Evolutionary conservation across 1,139 yeast species (phyloP).

Genomic region (Candida smagusa): DNA sequence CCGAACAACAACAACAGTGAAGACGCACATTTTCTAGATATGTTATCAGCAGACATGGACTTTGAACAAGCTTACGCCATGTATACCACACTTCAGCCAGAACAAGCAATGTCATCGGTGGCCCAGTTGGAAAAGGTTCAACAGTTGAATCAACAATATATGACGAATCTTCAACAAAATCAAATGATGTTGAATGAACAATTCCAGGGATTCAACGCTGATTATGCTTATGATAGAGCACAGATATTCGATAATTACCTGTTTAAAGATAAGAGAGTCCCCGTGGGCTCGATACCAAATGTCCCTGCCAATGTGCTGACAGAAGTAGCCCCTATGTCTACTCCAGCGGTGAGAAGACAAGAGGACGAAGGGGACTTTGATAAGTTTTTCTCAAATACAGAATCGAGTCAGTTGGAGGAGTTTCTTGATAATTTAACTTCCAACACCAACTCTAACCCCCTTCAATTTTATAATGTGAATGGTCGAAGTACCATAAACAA

Average conservation of each 20-base stretch:
- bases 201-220: constrained; percentile 2
- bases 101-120: constrained; percentile 32
- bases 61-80: constrained; percentile 46
- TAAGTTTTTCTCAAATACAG: constrained; percentile 44
- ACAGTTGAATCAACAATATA: constrained; percentile 26
- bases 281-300: too few relatives aligned
- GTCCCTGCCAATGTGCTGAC: too few relatives aligned
- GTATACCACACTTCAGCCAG: constrained; percentile 41
- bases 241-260: constrained; percentile 7
- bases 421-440: constrained; percentile 45
- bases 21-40: constrained; percentile 10
- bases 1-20: not conserved
- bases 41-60: constrained; percentile 37
- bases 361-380: constrained; percentile 34
- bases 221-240: constrained; percentile 12
- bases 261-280: not conserved
- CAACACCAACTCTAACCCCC: constrained; percentile 26
- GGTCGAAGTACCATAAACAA: constrained; percentile 4
- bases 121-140: constrained; percentile 42
- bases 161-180: constrained; percentile 10
- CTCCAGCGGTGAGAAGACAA: constrained; percentile 2
- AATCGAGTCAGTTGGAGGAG: constrained; percentile 42
- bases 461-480: constrained; percentile 27
- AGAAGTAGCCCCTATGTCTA: too few relatives aligned
- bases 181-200: constrained; percentile 1